Conservation (phyloP, 352 stramenopile genomes). For the Phytophthora sojae region DNA sequence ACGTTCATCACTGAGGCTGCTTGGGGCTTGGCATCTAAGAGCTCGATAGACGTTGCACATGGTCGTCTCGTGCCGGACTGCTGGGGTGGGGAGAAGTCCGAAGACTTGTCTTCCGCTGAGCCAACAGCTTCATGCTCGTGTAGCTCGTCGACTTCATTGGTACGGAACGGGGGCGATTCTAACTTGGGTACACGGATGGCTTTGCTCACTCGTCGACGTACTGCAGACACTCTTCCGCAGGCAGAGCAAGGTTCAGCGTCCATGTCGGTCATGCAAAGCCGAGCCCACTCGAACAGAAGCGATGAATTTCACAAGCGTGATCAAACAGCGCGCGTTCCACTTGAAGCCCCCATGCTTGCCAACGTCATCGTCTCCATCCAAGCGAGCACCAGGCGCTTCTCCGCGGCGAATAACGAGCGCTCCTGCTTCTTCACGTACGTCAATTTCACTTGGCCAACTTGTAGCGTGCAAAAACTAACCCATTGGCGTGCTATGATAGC, state of each 20-base stretch:
- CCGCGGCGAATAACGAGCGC: conserved; percentile 37
- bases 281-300: conserved; percentile 1
- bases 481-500: conserved; percentile 5
- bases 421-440: conserved; percentile 38
- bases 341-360: conserved; percentile 45
- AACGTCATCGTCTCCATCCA: conserved; percentile 30
- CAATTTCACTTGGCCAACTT: neutral
- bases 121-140: conserved; percentile 23
- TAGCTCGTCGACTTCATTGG: conserved; percentile 29
- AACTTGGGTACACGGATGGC: neutral
- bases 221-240: conserved; percentile 32
- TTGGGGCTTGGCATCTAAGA: conserved; percentile 10
- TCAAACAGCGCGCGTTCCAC: conserved; percentile 72
- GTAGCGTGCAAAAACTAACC: neutral
- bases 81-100: conserved; percentile 12
- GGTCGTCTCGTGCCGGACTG: neutral
- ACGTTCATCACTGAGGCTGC: conserved; percentile 30
- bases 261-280: conserved; percentile 23
- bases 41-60: neutral
- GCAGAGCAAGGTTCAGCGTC: conserved; percentile 33
- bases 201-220: neutral
- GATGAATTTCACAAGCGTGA: conserved; percentile 51
- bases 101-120: conserved; percentile 14
- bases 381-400: conserved; percentile 26
- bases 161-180: conserved; percentile 5